Base-by-base conservation (phyloP, 2,329 filamentous ascomycete species). In the Ascomycota sp. region DNA sequence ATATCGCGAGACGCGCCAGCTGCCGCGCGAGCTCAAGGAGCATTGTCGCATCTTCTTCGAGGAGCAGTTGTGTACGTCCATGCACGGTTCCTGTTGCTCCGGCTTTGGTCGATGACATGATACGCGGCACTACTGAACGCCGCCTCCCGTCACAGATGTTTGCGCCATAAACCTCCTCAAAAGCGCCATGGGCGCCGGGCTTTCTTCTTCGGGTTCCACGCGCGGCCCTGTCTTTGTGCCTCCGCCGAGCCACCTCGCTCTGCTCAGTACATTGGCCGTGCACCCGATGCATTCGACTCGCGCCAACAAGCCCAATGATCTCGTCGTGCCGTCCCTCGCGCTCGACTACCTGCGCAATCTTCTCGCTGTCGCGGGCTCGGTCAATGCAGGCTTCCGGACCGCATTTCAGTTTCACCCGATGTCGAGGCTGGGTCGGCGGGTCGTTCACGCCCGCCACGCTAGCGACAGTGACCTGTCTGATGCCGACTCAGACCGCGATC, bases 221-320 rank as follows among this genome's bases (percentile, higher is more conserved):
- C 28, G 35, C 8, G 53, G 52, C 21, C 57, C 69, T 1, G 65
- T 67, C 8, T 66, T 65, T 33, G 53, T 82, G 12, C 79, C 86
- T 1, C 69, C 77, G 3, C 63, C 76, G 0, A 66, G 69, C 33
- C 74, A 86, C 38, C 59, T 95, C 17, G 74, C 79, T 7, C 59
- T 94, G 7, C 64, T 83, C n/a, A 70, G 65, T 26, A 89, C 81
- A 2, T 59, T 94, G n/a, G 52, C 75, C n/a, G 66, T 89, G 10
- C 82, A 93, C 43, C 86, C 86, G 0, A 55, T 59, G 17, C 69
- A 78, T 38, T 94, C 85, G 1, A 89, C 75, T 3, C 71, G 79
- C 29, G 65, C 75, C 4, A 61, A 64, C 20, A 66, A 69, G 7
- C 43, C 55, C 9, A 71, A 77, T 13, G 65, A 69, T 31, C 51